Evolutionary conservation across 139 green algal genomes (phyloP).

Genomic region (Tetraselmis chui): DNA sequence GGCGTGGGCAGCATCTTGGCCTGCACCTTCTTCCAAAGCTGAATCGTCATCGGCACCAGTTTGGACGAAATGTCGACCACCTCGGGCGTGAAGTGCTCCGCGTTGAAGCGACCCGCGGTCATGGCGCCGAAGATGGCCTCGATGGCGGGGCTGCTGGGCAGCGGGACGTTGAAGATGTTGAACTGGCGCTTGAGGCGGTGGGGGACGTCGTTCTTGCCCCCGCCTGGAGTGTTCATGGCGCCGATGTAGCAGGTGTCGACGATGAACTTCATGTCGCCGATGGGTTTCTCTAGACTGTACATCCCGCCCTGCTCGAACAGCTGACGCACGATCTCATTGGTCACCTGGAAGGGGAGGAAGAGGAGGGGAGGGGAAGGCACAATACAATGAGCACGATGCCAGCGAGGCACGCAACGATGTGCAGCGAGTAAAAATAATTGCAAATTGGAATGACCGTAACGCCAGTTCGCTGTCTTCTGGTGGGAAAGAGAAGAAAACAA

Average conservation of each 20-base stretch:
- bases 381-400: background rate
- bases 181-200: constrained; percentile 95
- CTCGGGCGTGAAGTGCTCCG: constrained; percentile 25
- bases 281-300: constrained; percentile 91
- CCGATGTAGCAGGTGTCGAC: constrained; percentile 77
- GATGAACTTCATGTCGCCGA: constrained; percentile 92
- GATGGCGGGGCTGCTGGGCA: constrained; percentile 72
- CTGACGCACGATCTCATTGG: constrained; percentile 93
- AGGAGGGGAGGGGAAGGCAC: background rate
- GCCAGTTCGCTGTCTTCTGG: no score
- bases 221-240: constrained; percentile 82
- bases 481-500: no score
- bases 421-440: constrained; percentile 6
- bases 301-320: constrained; percentile 88
- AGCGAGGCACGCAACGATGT: no score
- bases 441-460: no score
- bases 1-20: constrained; percentile 87
- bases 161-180: constrained; percentile 80
- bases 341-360: constrained; percentile 45
- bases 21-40: constrained; percentile 72
- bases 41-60: constrained; percentile 78
- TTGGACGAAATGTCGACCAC: constrained; percentile 55
- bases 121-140: constrained; percentile 87
- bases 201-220: constrained; percentile 90
- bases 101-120: constrained; percentile 47